phyloP scores from a whole-genome alignment of 2,329 filamentous ascomycete genomes.

The Cladosporium sp. region DNA sequence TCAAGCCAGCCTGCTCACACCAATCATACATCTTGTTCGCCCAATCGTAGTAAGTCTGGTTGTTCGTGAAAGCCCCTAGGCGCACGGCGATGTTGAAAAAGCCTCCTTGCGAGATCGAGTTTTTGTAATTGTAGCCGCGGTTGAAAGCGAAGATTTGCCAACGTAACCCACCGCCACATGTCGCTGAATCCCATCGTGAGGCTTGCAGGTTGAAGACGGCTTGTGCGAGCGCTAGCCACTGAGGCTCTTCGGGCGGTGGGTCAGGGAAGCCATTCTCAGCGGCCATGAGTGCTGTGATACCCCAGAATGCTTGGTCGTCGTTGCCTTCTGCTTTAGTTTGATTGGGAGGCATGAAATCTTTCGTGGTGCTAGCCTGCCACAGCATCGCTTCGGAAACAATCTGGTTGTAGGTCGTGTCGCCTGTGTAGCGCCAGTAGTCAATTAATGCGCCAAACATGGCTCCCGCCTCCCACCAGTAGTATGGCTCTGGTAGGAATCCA shows the following conservation, averaged over 20 bases:
- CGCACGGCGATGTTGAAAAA: constrained; percentile 53
- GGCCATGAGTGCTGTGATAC: constrained; percentile 56
- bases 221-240: constrained; percentile 49
- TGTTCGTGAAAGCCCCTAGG: constrained; percentile 44
- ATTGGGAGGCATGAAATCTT: constrained; percentile 59
- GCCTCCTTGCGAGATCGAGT: constrained; percentile 56
- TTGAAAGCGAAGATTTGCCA: constrained; percentile 34
- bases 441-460: constrained; percentile 66
- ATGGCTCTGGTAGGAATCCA: constrained; percentile 62
- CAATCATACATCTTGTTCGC: constrained; percentile 47
- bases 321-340: constrained; percentile 46
- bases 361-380: constrained; percentile 59
- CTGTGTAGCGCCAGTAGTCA: constrained; percentile 70
- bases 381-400: constrained; percentile 59
- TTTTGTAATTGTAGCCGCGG: constrained; percentile 47
- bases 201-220: constrained; percentile 45
- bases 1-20: constrained; percentile 56
- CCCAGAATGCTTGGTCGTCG: constrained; percentile 63
- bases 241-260: constrained; percentile 43
- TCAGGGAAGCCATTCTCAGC: constrained; percentile 54
- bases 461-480: constrained; percentile 67
- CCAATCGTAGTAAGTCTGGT: constrained; percentile 66
- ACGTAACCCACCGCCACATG: constrained; percentile 42
- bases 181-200: constrained; percentile 40
- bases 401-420: constrained; percentile 64